A percentile compares a stretch with the other conserved stretches of the same genome.
Conservation (phyloP, 306 rosid genomes). For the Citrullus mucosospermus region DNA sequence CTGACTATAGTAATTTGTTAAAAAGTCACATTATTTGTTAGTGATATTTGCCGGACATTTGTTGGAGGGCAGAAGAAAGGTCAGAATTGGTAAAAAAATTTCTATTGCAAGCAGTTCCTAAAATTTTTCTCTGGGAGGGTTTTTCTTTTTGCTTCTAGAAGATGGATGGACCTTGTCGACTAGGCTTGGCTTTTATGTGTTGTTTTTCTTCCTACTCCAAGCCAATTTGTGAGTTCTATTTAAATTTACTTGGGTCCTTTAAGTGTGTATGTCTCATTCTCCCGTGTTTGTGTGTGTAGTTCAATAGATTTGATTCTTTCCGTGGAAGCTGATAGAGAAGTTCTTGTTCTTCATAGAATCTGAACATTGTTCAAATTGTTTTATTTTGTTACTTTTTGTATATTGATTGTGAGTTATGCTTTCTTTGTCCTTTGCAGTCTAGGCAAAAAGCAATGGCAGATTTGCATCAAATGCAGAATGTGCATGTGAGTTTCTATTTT, state of each 20-base stretch:
- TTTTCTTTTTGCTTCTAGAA: not conserved
- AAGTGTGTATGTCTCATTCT: not conserved
- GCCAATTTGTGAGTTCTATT: not conserved
- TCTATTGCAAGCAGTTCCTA: not conserved
- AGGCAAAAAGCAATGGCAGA: constrained; percentile 16
- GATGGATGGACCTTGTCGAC: not conserved
- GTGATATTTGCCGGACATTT: not conserved
- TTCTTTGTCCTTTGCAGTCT: constrained; percentile 2
- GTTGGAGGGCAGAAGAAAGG: not conserved
- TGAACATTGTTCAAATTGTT: not conserved
- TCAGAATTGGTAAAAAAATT: not conserved
- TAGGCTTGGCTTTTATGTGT: not conserved
- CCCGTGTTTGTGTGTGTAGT: not conserved
- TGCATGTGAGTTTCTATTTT: constrained; percentile 9
- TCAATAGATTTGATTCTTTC: not conserved
- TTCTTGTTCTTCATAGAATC: not conserved
- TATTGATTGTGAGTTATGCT: not conserved
- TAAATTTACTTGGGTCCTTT: not conserved
- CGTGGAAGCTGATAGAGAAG: not conserved
- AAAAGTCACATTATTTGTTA: not conserved
- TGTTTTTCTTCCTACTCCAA: not conserved
- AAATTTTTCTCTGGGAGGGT: not conserved
- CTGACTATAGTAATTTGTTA: not conserved
- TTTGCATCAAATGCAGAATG: constrained; percentile 5
- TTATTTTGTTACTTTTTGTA: not conserved